Base-by-base conservation (phyloP, 73 alveolate species). In the Paramecium bursaria region DNA sequence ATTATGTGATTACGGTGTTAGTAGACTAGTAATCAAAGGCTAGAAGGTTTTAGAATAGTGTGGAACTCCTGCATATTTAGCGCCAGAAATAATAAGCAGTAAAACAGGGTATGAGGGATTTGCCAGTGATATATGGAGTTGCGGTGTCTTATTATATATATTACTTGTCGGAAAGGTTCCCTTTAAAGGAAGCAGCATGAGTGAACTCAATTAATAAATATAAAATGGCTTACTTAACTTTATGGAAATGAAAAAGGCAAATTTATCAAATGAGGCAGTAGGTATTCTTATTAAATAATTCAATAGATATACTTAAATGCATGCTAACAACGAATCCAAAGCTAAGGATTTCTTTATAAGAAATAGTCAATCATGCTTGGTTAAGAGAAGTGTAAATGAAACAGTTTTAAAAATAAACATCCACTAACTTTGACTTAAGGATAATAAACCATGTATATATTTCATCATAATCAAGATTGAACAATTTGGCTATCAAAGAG, bases 61-160 rank as follows among this genome's bases (percentile, higher is more conserved):
- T 67, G 99, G 99, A 19, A 97, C 99, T 1, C 99, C 99, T 1
- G 99, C 99, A 15, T 97, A 95, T 89, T 92, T 97, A 11, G 99
- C 99, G 3, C 99, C 99, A 21, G 99, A 97, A 92, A 95, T 97
- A n/a, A 92, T 97, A 9, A 49, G 85, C 31, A 93, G 86, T 79
- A 96, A 95, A 55, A 73, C 89, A 73, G 99, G 99, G 26, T 97
- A 97, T 79, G 98, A 92, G 67, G 98, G 98, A 9, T 95, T 92
- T 19, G 94, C 91, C 6, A 97, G 97, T n/a, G 99, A 97, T 86
- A 49, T 97, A 1, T 97, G 99, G 99, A 92, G 98, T 48, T 91
- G 96, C 27, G 99, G 99, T 15, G 96, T 96, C 14, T 92, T 96
- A 19, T 75, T 95, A 44, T 96, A 92, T 86, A 94, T 96, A 29